phyloP scores from a whole-genome alignment of 106 monocot species.

The Dioscorea dumetorum region DNA sequence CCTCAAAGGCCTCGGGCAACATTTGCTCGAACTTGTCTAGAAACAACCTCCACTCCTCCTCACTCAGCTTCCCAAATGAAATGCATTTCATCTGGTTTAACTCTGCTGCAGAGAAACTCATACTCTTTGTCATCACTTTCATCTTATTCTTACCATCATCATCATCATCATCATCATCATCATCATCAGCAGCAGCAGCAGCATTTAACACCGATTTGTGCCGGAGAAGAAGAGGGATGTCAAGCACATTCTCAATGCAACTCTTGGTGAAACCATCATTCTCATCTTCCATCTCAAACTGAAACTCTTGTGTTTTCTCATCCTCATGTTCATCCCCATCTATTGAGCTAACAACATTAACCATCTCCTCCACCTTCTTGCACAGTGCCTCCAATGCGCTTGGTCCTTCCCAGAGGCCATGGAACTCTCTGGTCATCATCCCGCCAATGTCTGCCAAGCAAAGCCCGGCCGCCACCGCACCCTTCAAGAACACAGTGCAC shows the following conservation, averaged over 20 bases:
- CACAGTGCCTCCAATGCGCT: conserved; percentile 72
- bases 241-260: conserved; percentile 1
- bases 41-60: conserved; percentile 66
- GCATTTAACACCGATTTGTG: conserved; percentile 5
- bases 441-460: conserved; percentile 76
- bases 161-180: too few species aligned
- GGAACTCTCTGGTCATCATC: conserved; percentile 83
- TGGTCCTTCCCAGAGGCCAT: conserved; percentile 24
- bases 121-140: conserved; percentile 20
- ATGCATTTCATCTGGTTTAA: conserved; percentile 19
- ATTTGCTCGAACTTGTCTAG: conserved; percentile 69
- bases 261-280: conserved; percentile 3
- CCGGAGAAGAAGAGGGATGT: conserved; percentile 20
- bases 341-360: neutral
- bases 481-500: conserved; percentile 74
- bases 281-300: conserved; percentile 34
- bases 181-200: neutral
- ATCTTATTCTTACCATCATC: neutral
- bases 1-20: conserved; percentile 55
- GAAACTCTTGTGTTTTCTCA: conserved; percentile 6
- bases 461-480: conserved; percentile 51
- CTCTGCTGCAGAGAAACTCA: conserved; percentile 34
- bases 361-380: conserved; percentile 27
- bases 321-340: conserved; percentile 1
- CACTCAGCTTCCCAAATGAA: conserved; percentile 48